A percentile compares a stretch with the other conserved stretches of the same genome.
phyloP scores from a whole-genome alignment of 768 basidiomycete species.

The Dictyophora rubrovolvata region DNA sequence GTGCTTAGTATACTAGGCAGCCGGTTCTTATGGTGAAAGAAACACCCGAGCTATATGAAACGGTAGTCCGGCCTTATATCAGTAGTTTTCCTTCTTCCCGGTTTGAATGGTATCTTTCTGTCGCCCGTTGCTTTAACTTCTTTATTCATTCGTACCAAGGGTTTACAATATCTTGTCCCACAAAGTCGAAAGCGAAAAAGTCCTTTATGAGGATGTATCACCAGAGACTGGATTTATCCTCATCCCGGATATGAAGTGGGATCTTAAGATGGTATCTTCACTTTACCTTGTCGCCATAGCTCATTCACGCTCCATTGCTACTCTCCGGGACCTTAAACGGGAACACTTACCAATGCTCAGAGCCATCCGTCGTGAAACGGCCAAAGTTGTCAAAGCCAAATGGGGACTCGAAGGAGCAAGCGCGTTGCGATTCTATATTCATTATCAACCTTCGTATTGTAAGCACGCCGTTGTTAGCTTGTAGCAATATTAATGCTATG shows the following conservation, averaged over 20 bases:
- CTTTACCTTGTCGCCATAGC: constrained; percentile 82
- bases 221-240: constrained; percentile 57
- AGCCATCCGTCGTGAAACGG: constrained; percentile 49
- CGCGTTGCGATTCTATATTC: constrained; percentile 70
- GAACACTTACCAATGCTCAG: constrained; percentile 58
- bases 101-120: constrained; percentile 60
- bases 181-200: constrained; percentile 58
- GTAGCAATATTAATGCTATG: neutral
- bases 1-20: constrained; percentile 64
- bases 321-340: constrained; percentile 64
- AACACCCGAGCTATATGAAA: constrained; percentile 66
- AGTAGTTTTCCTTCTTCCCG: constrained; percentile 59
- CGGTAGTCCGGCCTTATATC: constrained; percentile 73
- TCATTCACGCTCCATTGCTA: constrained; percentile 48
- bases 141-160: constrained; percentile 34
- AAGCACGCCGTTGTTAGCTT: constrained; percentile 20
- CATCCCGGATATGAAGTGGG: constrained; percentile 97
- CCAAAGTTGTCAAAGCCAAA: constrained; percentile 39
- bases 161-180: constrained; percentile 77
- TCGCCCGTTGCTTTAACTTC: neutral
- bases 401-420: constrained; percentile 54
- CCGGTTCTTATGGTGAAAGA: constrained; percentile 64
- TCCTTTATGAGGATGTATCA: constrained; percentile 51
- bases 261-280: constrained; percentile 58
- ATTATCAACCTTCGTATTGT: constrained; percentile 98